These are phyloP conservation scores for Tetracladium setigerum DNA, from an alignment of 495 filamentous ascomycete genomes.

Conservation along the genomic window DNA sequence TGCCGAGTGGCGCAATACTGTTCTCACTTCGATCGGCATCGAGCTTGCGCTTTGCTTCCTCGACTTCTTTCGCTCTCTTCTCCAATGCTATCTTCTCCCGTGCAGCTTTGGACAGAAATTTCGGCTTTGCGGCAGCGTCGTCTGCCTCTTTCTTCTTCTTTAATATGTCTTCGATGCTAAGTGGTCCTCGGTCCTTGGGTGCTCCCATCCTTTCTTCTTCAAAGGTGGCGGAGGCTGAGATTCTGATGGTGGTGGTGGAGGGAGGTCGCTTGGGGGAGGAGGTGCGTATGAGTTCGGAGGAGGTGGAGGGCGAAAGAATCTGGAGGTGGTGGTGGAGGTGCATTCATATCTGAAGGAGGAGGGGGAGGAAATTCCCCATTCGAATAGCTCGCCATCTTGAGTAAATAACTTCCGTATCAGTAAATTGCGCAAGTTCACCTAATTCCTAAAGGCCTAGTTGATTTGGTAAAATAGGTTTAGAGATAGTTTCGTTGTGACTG, in stretches of 20 bases:
- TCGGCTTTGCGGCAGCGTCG: slow-evolving; percentile 73
- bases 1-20: background rate
- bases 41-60: slow-evolving; percentile 54
- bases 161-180: slow-evolving; percentile 72
- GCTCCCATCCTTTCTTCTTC: slow-evolving; percentile 48
- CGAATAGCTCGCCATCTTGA: slow-evolving; percentile 8
- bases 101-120: slow-evolving; percentile 86
- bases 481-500: background rate
- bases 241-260: slow-evolving; percentile 46
- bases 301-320: slow-evolving; percentile 35
- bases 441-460: background rate
- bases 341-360: slow-evolving; percentile 10
- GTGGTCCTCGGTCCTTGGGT: slow-evolving; percentile 38
- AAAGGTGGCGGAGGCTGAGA: slow-evolving; percentile 33
- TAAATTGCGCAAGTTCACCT: background rate
- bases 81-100: slow-evolving; percentile 81
- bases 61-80: slow-evolving; percentile 77
- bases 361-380: slow-evolving; percentile 14
- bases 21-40: slow-evolving; percentile 35
- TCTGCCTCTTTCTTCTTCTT: slow-evolving; percentile 73
- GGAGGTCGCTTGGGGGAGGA: slow-evolving; percentile 50
- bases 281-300: slow-evolving; percentile 33
- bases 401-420: background rate
- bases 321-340: slow-evolving; percentile 51
- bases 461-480: background rate